phyloP scores from a whole-genome alignment of 306 rosid species.

The Lathyrus tuberosus region DNA sequence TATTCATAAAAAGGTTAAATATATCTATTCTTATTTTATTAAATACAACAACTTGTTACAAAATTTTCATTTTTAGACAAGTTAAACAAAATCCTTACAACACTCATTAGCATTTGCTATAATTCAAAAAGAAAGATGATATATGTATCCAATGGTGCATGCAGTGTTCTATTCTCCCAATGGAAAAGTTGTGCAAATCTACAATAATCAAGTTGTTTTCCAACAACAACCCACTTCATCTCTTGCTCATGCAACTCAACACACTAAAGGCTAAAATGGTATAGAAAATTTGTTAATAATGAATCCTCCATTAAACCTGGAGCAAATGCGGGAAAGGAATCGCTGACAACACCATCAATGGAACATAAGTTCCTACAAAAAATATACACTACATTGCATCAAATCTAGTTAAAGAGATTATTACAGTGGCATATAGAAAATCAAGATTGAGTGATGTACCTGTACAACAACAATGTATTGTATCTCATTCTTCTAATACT shows the following conservation, averaged over 20 bases:
- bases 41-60: neutral
- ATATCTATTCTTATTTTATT: no score
- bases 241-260: conserved; percentile 15
- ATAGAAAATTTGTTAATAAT: conserved; percentile 15
- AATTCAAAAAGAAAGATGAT: neutral
- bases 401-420: no score
- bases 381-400: no score
- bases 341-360: conserved; percentile 16
- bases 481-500: conserved; percentile 33
- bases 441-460: conserved; percentile 32
- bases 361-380: conserved; percentile 34
- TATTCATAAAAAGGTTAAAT: neutral
- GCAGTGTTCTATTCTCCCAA: conserved; percentile 30
- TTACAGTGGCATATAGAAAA: no score
- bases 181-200: conserved; percentile 30
- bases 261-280: conserved; percentile 10
- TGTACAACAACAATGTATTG: conserved; percentile 47
- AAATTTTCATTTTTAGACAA: neutral
- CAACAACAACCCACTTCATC: conserved; percentile 26
- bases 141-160: conserved; percentile 23
- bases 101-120: neutral
- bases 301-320: conserved; percentile 20
- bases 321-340: neutral
- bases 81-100: neutral
- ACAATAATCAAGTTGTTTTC: conserved; percentile 33